Evolutionary conservation across 352 stramenopile species (phyloP), one percentile per base, ranked within the genome.

Genomic region (Globisporangium iwayamae): DNA sequence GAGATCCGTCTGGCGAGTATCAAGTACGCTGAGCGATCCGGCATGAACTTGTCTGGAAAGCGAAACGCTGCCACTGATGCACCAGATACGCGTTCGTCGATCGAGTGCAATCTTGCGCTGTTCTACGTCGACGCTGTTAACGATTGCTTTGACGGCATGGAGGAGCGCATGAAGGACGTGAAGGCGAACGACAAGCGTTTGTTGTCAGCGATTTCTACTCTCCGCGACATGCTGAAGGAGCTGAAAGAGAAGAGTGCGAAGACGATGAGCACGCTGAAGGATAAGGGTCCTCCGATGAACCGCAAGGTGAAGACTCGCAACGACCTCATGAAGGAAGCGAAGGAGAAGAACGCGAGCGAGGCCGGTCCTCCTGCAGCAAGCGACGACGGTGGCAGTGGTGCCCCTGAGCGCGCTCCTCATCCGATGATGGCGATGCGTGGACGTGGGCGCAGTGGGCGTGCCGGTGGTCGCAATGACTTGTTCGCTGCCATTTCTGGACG

Each of bases 31-130:
- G 87, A 96, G 63, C 82, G 87, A 20, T 93, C 87, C 3, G 87
- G 87, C 41, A 96, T 96, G 83, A 95, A 90, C 62, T 56, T 95
- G 60, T 83, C 76, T n/a, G 87, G 87, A 38, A 95, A 95, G 69
- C 80, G 87, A 18, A 80, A 89, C 48, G 62, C 81, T 22, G 78
- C 83, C 10, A 79, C 75, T 32, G 87, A 96, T 67, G 69, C 68
- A 6, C 78, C 78, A 8, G 87, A 96, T 65, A 89, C 87, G 36
- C 83, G 87, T 43, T 93, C 83, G 5, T 74, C 71, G 14, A 83
- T 96, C 43, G 87, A 96, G 63, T 91, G 79, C 62, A 75, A 75
- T 32, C 69, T 96, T 20, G 66, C 75, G 0, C 48, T 87, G 18
- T 45, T 92, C 3, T 82, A 85, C 53, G 87, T 81, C 41, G 87